Evolutionary conservation across 108 stramenopile species (phyloP), one percentile per base, ranked within the genome.

Genomic region (Conticribra guillardii): DNA sequence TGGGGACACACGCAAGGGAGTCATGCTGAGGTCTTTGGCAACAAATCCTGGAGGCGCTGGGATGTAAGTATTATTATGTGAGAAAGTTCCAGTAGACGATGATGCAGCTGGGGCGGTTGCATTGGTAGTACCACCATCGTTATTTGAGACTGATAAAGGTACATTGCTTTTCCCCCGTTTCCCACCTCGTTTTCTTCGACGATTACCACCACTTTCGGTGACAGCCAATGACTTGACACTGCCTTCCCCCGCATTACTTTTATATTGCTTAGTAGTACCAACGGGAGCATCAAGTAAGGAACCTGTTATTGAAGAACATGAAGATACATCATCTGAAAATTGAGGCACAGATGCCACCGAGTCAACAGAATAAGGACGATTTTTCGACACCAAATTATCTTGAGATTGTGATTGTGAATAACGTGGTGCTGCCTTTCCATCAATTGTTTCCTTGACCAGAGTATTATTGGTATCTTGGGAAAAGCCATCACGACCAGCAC

Each of bases 321-420:
- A 52, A 51, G 69, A 70, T 0, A 60, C 58, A 52, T 70, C 69
- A 60, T 70, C 69, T 33, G 48, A 70, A 3, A 70, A n/a, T 27
- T 70, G 69, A 52, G 69, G 69, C 57, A 70, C 33, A 37, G 69
- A 70, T 33, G 34, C 2, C 16, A 58, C 2, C 16, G 69, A 70
- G 58, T 70, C 69, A 29, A 59, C 50, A 11, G 69, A 70, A 51
- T 70, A 58, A 51, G 69, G 69, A 33, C 69, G 69, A 17, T 33
- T 41, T 24, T 70, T 70, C 18, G 69, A 51, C 21, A 60, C 11
- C 22, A 55, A 26, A 50, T 60, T 48, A 24, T 59, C 53, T 58
- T 48, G 57, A 11, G 57, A 52, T 32, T 49, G 48, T n/a, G 45
- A 34, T 64, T 16, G 4, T 55, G 54, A 54, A 27, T 18, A 29